Evolutionary conservation across 495 filamentous ascomycete species (phyloP).

Genomic region (Filosporella fistucella): DNA sequence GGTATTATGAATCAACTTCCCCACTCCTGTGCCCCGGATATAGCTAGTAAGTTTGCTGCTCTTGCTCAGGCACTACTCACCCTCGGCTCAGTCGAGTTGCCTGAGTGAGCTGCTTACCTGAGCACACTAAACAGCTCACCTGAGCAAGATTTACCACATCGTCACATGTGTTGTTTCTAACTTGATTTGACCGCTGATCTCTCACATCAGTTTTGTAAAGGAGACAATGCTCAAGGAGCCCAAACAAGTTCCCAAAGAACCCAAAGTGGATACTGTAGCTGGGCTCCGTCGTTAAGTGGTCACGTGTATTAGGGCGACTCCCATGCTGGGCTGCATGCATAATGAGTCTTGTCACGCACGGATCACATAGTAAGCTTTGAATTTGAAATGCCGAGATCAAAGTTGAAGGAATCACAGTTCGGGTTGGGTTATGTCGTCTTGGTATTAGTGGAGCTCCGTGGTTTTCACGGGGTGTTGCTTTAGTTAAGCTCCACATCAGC

Average conservation of each 20-base stretch:
- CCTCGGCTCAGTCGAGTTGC: slow-evolving; percentile 7
- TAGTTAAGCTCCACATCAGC: background rate
- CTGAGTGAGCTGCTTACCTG: slow-evolving; percentile 8
- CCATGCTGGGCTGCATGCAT: too few relatives aligned
- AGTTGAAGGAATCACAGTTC: too few relatives aligned
- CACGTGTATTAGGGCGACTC: too few relatives aligned
- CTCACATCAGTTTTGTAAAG: slow-evolving; percentile 8
- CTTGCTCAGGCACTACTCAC: slow-evolving; percentile 1
- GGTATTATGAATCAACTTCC: too few relatives aligned
- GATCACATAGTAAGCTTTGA: too few relatives aligned
- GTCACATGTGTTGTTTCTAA: slow-evolving; percentile 8
- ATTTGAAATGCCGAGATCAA: too few relatives aligned
- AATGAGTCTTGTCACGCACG: too few relatives aligned
- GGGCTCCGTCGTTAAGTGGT: too few relatives aligned
- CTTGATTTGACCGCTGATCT: slow-evolving; percentile 6
- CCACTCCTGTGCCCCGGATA: too few relatives aligned
- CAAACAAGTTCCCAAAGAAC: slow-evolving; percentile 8
- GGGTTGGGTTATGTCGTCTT: too few relatives aligned
- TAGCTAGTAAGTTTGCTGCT: slow-evolving; percentile 5
- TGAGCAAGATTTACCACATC: slow-evolving; percentile 9
- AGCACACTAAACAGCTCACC: slow-evolving; percentile 1
- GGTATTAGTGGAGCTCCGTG: too few relatives aligned
- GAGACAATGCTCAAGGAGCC: slow-evolving; percentile 9
- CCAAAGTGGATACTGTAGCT: slow-evolving; percentile 10
- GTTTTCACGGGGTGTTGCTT: background rate